Evolutionary conservation across 2,329 filamentous ascomycete species (phyloP), one percentile per base, ranked within the genome.

Genomic region (Ceratocystis variospora): DNA sequence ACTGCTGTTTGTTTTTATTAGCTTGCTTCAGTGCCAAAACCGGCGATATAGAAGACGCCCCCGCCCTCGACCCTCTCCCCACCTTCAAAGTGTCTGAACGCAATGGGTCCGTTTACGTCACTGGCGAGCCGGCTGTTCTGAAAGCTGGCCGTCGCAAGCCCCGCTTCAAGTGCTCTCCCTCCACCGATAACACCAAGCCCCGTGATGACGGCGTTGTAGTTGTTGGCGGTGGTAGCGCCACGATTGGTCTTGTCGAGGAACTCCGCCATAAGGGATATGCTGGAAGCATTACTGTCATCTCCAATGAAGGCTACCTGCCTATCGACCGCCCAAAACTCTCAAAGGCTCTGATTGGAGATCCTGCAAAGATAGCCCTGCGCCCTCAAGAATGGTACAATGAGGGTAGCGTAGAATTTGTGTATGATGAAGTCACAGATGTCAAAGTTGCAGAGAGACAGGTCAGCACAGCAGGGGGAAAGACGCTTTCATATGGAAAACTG

Each of bases 301-400:
- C 89, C 12, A 86, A 83, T 70, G 94, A 99, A 75, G 87, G 89
- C 25, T 88, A 94, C 74, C 81, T 88, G 44, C 92, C 92, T 41
- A 92, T 97, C 71, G 94, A 99, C 77, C 85, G 94, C 22, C 90
- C 94, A 10, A 97, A 97, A 79, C 82, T 99, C 53, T 96, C 92
- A 73, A 99, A 99, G 77, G 90, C 93, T 0, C 80, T 99, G 12
- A 82, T 96, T 69, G 84, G 89, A 5, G 93, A 99, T 73, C 76
- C 85, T 1, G 81, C 82, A 57, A 96, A 96, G 77, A 77, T 96
- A 55, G 85, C 87, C 53, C 88, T 86, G 81, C 83, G 94, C 68
- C 83, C 89, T 64, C 81, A 85, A 69, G 84, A 86, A 44, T 96
- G 89, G 83, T 97, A 89, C 75, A 86, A 86, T 67, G 77, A 77